Conservation (phyloP, 176 grass and related monocot species). For the Avena eriantha region DNA sequence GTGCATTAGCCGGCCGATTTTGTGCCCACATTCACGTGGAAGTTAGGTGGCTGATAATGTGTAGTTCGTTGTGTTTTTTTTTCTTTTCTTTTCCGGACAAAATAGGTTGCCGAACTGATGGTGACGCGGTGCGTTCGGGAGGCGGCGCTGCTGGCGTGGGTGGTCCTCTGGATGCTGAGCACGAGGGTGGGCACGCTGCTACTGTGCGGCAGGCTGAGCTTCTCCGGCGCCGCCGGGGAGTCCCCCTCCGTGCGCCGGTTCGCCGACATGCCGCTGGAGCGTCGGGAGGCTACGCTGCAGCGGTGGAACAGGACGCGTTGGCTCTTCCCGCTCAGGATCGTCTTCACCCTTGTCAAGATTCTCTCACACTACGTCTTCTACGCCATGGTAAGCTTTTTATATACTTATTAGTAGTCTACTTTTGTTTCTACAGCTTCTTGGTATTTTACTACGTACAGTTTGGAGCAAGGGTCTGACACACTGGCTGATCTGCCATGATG, state of each 20-base stretch:
- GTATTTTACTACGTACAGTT: neutral
- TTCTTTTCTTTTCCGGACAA: neutral
- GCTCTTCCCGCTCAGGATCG: conserved; percentile 61
- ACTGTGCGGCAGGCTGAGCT: conserved; percentile 58
- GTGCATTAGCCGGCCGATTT: neutral
- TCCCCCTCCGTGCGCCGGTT: conserved; percentile 72
- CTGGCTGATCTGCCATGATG: neutral
- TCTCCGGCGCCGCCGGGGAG: conserved; percentile 35
- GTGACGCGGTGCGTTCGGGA: conserved; percentile 57
- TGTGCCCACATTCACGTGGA: neutral
- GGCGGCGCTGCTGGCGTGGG: conserved; percentile 54
- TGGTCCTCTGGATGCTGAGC: conserved; percentile 77
- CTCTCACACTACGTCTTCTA: conserved; percentile 76
- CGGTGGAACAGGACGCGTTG: conserved; percentile 62
- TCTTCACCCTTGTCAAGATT: conserved; percentile 70
- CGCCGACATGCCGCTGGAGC: conserved; percentile 64
- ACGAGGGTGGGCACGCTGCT: conserved; percentile 72
- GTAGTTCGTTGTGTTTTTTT: neutral
- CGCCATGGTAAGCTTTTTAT: conserved; percentile 48
- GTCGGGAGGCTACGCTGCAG: conserved; percentile 57
- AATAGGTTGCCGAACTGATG: conserved; percentile 76
- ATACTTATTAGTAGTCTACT: neutral
- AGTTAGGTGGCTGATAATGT: neutral
- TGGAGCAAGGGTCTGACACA: neutral
- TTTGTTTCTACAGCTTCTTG: neutral